A percentile compares a stretch with the other conserved stretches of the same genome.
Conservation (phyloP, 73 alveolate species). For the Symbiodinium pilosum region DNA sequence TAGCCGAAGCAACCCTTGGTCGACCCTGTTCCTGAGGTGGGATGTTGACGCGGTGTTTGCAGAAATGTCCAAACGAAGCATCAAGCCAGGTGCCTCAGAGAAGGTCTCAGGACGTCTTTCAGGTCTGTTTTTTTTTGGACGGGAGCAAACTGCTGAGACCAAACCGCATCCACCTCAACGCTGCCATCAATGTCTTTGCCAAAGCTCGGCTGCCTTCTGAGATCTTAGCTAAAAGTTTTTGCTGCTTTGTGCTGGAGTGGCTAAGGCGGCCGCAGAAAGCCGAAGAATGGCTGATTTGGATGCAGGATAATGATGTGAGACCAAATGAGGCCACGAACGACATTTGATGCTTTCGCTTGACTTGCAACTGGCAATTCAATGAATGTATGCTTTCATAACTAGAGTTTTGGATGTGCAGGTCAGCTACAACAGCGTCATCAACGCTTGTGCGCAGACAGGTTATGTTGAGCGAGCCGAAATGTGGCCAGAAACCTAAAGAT, state of each 20-base stretch:
- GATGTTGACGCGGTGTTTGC: slow-evolving; percentile 82
- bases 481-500: slow-evolving; percentile 17
- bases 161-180: slow-evolving; percentile 83
- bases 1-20: too few species aligned
- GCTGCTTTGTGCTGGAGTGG: too few species aligned
- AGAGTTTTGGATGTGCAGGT: not conserved
- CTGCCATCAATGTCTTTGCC: slow-evolving; percentile 91
- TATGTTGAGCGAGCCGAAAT: slow-evolving; percentile 93
- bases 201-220: slow-evolving; percentile 26
- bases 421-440: slow-evolving; percentile 94
- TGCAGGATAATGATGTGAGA: slow-evolving; percentile 79
- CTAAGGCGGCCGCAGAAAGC: slow-evolving; percentile 88
- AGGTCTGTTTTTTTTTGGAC: too few species aligned
- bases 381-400: too few species aligned
- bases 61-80: slow-evolving; percentile 77
- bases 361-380: too few species aligned
- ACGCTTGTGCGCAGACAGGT: slow-evolving; percentile 88
- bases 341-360: too few species aligned
- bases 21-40: slow-evolving; percentile 35
- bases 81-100: slow-evolving; percentile 2
- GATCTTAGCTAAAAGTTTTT: not conserved
- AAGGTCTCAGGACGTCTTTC: too few species aligned
- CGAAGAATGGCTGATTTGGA: slow-evolving; percentile 92
- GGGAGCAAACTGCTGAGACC: not conserved
- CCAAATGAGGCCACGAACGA: slow-evolving; percentile 74